Conservation (phyloP, 495 filamentous ascomycete species). For the Chaetomidium leptoderma region DNA sequence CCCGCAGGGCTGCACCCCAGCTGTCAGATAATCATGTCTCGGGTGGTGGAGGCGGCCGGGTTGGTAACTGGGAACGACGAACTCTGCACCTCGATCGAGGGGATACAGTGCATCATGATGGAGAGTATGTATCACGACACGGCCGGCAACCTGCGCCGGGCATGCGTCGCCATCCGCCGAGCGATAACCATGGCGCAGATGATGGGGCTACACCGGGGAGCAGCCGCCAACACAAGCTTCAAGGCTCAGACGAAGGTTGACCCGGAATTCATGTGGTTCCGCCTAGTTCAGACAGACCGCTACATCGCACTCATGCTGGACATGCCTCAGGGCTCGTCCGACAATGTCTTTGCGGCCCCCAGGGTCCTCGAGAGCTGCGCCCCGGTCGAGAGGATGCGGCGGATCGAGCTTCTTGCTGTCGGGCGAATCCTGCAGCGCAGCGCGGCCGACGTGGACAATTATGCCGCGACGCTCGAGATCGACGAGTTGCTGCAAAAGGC, state of each 20-base stretch:
- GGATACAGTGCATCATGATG: constrained; percentile 49
- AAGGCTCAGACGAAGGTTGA: constrained; percentile 11
- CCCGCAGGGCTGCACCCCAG: constrained; percentile 14
- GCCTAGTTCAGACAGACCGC: constrained; percentile 32
- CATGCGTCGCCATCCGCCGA: constrained; percentile 41
- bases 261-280: constrained; percentile 33
- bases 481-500: constrained; percentile 33
- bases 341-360: constrained; percentile 22
- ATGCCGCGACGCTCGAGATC: constrained; percentile 25
- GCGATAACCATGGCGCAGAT: constrained; percentile 44
- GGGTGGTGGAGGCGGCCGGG: constrained; percentile 36
- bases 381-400: constrained; percentile 29
- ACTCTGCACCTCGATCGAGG: constrained; percentile 43
- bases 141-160: constrained; percentile 43
- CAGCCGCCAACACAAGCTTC: background rate
- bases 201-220: constrained; percentile 41
- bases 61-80: constrained; percentile 50
- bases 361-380: constrained; percentile 15
- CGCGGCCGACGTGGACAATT: constrained; percentile 13
- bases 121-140: constrained; percentile 48
- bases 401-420: constrained; percentile 27
- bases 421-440: constrained; percentile 30
- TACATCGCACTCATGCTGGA: constrained; percentile 36
- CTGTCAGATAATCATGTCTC: constrained; percentile 34
- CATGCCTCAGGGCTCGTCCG: constrained; percentile 27